A percentile compares a stretch with the other conserved stretches of the same genome.
phyloP scores from a whole-genome alignment of 2,329 filamentous ascomycete species.

The Hypoxylon sp. region DNA sequence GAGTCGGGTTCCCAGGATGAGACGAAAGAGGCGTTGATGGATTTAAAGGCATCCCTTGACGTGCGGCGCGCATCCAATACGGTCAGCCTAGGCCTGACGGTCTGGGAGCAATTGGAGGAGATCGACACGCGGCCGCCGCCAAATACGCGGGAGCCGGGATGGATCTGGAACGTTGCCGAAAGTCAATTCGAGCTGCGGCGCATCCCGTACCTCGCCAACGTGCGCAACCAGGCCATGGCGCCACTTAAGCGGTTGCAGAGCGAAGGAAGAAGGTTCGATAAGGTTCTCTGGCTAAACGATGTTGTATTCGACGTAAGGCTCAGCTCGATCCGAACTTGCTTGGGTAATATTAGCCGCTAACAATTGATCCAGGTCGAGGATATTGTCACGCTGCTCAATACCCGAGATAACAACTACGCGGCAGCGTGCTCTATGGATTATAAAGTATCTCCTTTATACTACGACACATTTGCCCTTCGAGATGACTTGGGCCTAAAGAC shows the following conservation, averaged over 20 bases:
- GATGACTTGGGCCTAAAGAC: slow-evolving; percentile 66
- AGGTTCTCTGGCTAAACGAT: slow-evolving; percentile 70
- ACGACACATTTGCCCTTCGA: slow-evolving; percentile 71
- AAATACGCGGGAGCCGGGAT: slow-evolving; percentile 62
- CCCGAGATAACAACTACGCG: slow-evolving; percentile 66
- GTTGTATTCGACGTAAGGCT: slow-evolving; percentile 65
- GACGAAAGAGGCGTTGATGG: slow-evolving; percentile 70
- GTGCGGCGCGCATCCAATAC: slow-evolving; percentile 62
- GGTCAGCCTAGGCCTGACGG: slow-evolving; percentile 67
- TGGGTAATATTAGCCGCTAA: slow-evolving; percentile 36
- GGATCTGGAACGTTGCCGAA: slow-evolving; percentile 67
- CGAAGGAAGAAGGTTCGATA: slow-evolving; percentile 65
- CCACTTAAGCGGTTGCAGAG: slow-evolving; percentile 65
- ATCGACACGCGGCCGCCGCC: slow-evolving; percentile 57
- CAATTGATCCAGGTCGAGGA: slow-evolving; percentile 54
- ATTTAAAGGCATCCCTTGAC: slow-evolving; percentile 66
- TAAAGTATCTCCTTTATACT: slow-evolving; percentile 63
- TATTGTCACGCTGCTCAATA: slow-evolving; percentile 65
- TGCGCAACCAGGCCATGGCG: slow-evolving; percentile 72
- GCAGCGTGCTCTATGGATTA: slow-evolving; percentile 73
- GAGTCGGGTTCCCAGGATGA: slow-evolving; percentile 77
- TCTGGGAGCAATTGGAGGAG: slow-evolving; percentile 67
- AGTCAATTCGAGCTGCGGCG: slow-evolving; percentile 68
- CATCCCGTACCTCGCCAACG: slow-evolving; percentile 74
- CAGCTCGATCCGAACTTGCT: not conserved